Evolutionary conservation across 768 basidiomycete genomes (phyloP).

Genomic region (Russula sp.): DNA sequence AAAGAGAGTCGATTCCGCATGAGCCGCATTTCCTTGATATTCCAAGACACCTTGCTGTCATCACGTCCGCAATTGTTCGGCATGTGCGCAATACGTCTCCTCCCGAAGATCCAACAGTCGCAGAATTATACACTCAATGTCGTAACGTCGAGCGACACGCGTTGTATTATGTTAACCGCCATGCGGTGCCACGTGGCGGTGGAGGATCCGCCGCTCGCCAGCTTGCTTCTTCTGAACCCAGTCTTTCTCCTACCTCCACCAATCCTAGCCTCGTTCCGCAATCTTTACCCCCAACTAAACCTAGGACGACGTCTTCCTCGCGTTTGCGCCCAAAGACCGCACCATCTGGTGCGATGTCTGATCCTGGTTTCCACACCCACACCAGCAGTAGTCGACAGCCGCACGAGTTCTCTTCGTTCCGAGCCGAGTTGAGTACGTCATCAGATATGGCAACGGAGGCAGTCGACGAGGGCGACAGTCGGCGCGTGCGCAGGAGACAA

Average conservation of each 20-base stretch:
- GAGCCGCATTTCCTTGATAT: slow-evolving; percentile 73
- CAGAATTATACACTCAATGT: slow-evolving; percentile 54
- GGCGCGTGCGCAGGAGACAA: slow-evolving; percentile 18
- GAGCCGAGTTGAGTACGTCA: neutral
- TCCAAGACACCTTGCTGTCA: slow-evolving; percentile 66
- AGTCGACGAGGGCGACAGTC: neutral
- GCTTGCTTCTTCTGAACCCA: neutral
- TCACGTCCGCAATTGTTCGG: slow-evolving; percentile 71
- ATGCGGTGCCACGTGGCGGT: neutral
- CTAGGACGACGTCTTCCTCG: slow-evolving; percentile 11
- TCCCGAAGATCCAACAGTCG: slow-evolving; percentile 34
- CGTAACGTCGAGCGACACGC: slow-evolving; percentile 66
- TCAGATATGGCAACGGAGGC: neutral
- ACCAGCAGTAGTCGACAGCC: slow-evolving; percentile 16
- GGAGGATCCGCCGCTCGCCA: neutral
- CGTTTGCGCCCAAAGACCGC: slow-evolving; percentile 17
- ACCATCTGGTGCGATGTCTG: slow-evolving; percentile 11
- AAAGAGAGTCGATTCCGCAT: slow-evolving; percentile 63
- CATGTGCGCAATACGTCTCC: slow-evolving; percentile 31
- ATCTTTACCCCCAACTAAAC: neutral
- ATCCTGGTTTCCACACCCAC: slow-evolving; percentile 22
- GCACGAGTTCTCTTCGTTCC: slow-evolving; percentile 3
- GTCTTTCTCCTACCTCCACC: neutral
- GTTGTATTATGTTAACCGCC: slow-evolving; percentile 54
- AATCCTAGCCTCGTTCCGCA: neutral